Evolutionary conservation across 495 filamentous ascomycete genomes (phyloP).

Genomic region (Aspergillus avenaceus): DNA sequence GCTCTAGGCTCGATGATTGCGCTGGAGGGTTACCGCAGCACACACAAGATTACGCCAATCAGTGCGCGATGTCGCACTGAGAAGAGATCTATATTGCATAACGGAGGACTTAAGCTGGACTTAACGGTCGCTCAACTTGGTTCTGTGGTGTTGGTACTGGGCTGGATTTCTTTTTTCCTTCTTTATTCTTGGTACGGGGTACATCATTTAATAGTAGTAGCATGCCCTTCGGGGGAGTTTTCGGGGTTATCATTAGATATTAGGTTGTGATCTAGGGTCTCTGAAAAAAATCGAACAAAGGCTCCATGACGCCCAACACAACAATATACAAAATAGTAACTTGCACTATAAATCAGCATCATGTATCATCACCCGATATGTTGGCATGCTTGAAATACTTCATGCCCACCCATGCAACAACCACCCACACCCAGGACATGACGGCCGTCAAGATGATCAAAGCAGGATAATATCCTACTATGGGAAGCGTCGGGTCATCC

Average conservation of each 20-base stretch:
- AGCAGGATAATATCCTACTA: slow-evolving; percentile 95
- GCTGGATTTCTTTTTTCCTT: slow-evolving; percentile 1
- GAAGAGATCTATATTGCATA: not conserved
- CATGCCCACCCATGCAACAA: slow-evolving; percentile 96
- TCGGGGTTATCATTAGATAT: slow-evolving; percentile 2
- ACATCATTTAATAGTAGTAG: not conserved
- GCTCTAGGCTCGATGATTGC: slow-evolving; percentile 5
- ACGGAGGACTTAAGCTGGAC: not conserved
- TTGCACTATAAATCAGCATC: no score
- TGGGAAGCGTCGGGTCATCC: slow-evolving; percentile 88
- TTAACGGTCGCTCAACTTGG: not conserved
- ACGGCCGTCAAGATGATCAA: slow-evolving; percentile 87
- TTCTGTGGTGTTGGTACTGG: slow-evolving; percentile 8
- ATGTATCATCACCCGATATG: slow-evolving; percentile 59
- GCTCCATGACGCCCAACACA: not conserved
- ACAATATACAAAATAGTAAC: not conserved
- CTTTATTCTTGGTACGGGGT: slow-evolving; percentile 1
- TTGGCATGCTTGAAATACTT: slow-evolving; percentile 98
- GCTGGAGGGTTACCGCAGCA: slow-evolving; percentile 8
- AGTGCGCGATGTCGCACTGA: slow-evolving; percentile 20
- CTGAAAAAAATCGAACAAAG: not conserved
- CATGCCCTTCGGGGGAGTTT: not conserved
- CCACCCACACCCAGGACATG: slow-evolving; percentile 99
- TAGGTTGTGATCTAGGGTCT: not conserved
- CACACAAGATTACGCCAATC: slow-evolving; percentile 10